Evolutionary conservation across 495 filamentous ascomycete species (phyloP).

Genomic region (Coniosporium apollinis): DNA sequence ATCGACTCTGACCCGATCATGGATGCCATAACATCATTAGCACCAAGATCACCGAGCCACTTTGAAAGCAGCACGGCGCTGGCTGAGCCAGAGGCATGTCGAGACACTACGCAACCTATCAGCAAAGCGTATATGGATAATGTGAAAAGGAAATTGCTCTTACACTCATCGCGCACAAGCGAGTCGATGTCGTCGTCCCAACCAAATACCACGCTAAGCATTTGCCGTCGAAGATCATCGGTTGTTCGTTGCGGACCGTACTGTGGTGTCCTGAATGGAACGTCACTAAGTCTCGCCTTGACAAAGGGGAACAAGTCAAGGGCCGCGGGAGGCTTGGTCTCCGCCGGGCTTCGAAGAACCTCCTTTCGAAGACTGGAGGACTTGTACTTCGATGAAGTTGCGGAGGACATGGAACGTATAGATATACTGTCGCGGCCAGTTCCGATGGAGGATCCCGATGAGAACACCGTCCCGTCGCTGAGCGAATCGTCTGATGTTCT

Average conservation of each 20-base stretch:
- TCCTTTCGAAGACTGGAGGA: conserved; percentile 70
- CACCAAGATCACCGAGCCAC: conserved; percentile 79
- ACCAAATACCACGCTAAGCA: conserved; percentile 89
- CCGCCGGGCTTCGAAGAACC: conserved; percentile 46
- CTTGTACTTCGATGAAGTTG: conserved; percentile 41
- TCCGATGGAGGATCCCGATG: conserved; percentile 38
- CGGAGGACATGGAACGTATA: conserved; percentile 49
- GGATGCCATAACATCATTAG: conserved; percentile 66
- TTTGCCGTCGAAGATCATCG: conserved; percentile 74
- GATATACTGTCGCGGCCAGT: conserved; percentile 41
- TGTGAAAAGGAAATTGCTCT: conserved; percentile 14
- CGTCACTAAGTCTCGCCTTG: conserved; percentile 57
- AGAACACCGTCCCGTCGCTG: conserved; percentile 44
- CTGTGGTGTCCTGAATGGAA: conserved; percentile 54
- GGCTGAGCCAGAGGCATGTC: conserved; percentile 54
- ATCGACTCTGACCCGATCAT: conserved; percentile 59
- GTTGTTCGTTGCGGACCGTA: conserved; percentile 52
- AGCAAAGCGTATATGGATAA: too few relatives aligned
- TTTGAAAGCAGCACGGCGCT: conserved; percentile 67
- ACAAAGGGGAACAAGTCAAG: conserved; percentile 54
- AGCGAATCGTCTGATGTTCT: conserved; percentile 26
- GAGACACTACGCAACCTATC: conserved; percentile 36
- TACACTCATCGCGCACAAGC: conserved; percentile 70
- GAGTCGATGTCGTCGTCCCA: conserved; percentile 78
- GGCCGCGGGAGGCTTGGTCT: conserved; percentile 31